Conservation (phyloP, 805 yeast genomes). For the Candida alai region DNA sequence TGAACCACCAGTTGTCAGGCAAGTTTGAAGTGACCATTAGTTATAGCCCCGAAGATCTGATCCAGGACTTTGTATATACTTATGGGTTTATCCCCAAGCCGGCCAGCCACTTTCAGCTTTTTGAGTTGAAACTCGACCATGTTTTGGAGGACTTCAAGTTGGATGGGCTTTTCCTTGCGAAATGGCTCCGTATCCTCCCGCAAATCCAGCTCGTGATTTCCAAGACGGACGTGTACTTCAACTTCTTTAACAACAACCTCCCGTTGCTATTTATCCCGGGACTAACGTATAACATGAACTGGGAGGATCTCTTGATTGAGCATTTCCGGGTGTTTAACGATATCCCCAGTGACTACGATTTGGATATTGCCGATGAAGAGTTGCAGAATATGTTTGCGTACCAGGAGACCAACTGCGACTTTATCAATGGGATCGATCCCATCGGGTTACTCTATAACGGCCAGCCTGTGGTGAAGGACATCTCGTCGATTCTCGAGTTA, state of each 20-base stretch:
- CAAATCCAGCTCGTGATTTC: slow-evolving; percentile 19
- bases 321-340: slow-evolving; percentile 17
- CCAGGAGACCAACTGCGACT: slow-evolving; percentile 26
- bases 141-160: slow-evolving; percentile 1
- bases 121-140: slow-evolving; percentile 7
- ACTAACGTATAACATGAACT: slow-evolving; percentile 69
- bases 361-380: slow-evolving; percentile 23
- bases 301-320: slow-evolving; percentile 18
- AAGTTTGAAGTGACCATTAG: slow-evolving; percentile 22
- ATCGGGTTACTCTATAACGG: slow-evolving; percentile 15
- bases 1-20: slow-evolving; percentile 13
- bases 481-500: slow-evolving; percentile 1
- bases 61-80: slow-evolving; percentile 22
- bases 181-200: slow-evolving; percentile 29
- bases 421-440: slow-evolving; percentile 21
- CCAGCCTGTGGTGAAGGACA: slow-evolving; percentile 1
- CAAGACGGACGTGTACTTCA: slow-evolving; percentile 12
- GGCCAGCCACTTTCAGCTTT: slow-evolving; percentile 8
- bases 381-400: slow-evolving; percentile 18
- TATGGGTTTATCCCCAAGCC: slow-evolving; percentile 31
- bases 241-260: slow-evolving; percentile 15
- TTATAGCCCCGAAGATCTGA: slow-evolving; percentile 20
- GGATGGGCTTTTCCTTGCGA: slow-evolving; percentile 11
- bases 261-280: slow-evolving; percentile 43
- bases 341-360: slow-evolving; percentile 19